These are phyloP conservation scores for Monilinia vaccinii-corymbosi DNA, from an alignment of 2,329 filamentous ascomycete species.

Conservation along the genomic window DNA sequence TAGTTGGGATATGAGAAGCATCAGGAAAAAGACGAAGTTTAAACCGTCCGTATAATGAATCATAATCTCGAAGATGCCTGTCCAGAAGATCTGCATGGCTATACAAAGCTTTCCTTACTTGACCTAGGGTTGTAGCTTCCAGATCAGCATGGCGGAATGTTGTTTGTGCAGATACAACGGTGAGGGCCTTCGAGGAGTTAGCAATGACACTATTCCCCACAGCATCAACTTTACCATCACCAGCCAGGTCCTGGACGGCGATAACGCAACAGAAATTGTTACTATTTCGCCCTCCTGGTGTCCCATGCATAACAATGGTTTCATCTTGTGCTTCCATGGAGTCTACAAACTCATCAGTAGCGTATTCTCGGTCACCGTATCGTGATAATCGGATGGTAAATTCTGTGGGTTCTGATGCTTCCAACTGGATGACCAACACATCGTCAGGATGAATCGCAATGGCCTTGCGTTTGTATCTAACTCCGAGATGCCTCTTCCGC, in stretches of 20 bases:
- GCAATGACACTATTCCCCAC: slow-evolving; percentile 31
- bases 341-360: slow-evolving; percentile 36
- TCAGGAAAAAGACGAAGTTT: slow-evolving; percentile 25
- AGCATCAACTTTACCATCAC: slow-evolving; percentile 22
- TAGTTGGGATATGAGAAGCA: slow-evolving; percentile 23
- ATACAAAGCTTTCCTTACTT: background rate
- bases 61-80: slow-evolving; percentile 31
- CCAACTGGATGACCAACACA: slow-evolving; percentile 31
- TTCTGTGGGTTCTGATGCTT: slow-evolving; percentile 13
- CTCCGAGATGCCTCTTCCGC: slow-evolving; percentile 20
- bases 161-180: slow-evolving; percentile 34
- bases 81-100: slow-evolving; percentile 16
- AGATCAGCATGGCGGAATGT: slow-evolving; percentile 30
- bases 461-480: slow-evolving; percentile 29
- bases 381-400: slow-evolving; percentile 30
- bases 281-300: slow-evolving; percentile 30
- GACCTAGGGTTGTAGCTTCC: slow-evolving; percentile 7
- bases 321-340: slow-evolving; percentile 27
- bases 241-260: slow-evolving; percentile 19
- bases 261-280: slow-evolving; percentile 30
- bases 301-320: slow-evolving; percentile 33
- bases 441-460: slow-evolving; percentile 34
- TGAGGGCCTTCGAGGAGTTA: slow-evolving; percentile 29
- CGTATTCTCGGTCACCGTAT: slow-evolving; percentile 33
- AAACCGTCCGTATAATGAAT: slow-evolving; percentile 25